A percentile compares a stretch with the other conserved stretches of the same genome.
These are phyloP conservation scores for Apostasia shenzhenica DNA, from an alignment of 106 monocot species.

Conservation along the genomic window DNA sequence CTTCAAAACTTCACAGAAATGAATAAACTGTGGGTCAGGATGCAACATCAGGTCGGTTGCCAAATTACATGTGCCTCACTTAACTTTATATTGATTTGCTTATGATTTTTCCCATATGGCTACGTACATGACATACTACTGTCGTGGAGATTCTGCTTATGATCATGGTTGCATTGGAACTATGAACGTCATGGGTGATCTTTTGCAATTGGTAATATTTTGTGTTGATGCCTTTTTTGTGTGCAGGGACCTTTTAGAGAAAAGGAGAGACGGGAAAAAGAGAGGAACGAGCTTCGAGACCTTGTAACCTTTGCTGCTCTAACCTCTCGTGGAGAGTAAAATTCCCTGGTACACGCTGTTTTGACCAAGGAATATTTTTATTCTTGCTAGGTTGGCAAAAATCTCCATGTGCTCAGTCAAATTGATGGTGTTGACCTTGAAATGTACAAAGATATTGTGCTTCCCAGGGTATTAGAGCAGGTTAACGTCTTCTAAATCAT, in stretches of 20 bases:
- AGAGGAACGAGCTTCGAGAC: conserved; percentile 97
- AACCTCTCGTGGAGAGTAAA: not conserved
- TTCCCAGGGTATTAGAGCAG: conserved; percentile 97
- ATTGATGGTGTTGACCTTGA: conserved; percentile 97
- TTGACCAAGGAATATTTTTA: not conserved
- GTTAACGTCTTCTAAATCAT: conserved; percentile 25
- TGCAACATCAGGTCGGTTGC: conserved; percentile 88
- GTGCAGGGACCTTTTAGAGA: conserved; percentile 85
- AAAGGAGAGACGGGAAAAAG: conserved; percentile 91
- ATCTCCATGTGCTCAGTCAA: conserved; percentile 97
- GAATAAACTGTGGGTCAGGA: conserved; percentile 99
- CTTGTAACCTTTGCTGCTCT: conserved; percentile 64
- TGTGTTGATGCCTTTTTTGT: conserved; percentile 53
- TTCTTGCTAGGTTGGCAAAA: conserved; percentile 86
- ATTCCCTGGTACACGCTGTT: too few relatives aligned
- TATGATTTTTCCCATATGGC: not conserved
- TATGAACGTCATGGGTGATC: not conserved
- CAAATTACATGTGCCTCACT: not conserved
- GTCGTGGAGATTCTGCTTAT: too few relatives aligned
- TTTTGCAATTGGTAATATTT: conserved; percentile 42
- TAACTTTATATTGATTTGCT: conserved; percentile 4
- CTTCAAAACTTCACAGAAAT: conserved; percentile 98
- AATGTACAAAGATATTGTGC: conserved; percentile 94
- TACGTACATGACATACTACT: too few relatives aligned
- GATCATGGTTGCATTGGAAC: too few relatives aligned